Percentiles rank a stretch among this genome's conserved stretches.
Evolutionary conservation across 306 rosid species (phyloP).

Genomic region (Quercus glauca): DNA sequence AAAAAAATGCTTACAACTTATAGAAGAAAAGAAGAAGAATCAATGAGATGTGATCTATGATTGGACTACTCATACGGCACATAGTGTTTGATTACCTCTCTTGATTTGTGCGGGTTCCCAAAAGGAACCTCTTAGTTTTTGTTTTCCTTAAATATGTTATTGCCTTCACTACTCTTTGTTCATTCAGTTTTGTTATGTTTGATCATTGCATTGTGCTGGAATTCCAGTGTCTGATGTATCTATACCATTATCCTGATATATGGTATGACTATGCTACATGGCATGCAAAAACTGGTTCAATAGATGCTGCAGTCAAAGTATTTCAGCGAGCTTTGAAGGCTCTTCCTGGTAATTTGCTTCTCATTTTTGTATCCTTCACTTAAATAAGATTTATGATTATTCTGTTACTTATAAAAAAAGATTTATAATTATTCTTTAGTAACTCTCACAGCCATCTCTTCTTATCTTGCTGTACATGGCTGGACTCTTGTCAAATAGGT

Average conservation of each 20-base stretch:
- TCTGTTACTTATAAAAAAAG: neutral
- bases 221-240: slow-evolving; percentile 91
- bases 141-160: neutral
- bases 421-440: slow-evolving; percentile 13
- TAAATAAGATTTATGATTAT: slow-evolving; percentile 4
- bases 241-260: slow-evolving; percentile 93
- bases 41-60: no score
- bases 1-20: no score
- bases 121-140: neutral
- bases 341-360: slow-evolving; percentile 70
- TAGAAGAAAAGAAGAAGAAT: no score
- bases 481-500: neutral
- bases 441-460: slow-evolving; percentile 2
- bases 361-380: slow-evolving; percentile 18
- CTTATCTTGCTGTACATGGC: neutral
- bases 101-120: neutral
- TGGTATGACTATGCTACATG: slow-evolving; percentile 96
- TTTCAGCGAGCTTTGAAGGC: slow-evolving; percentile 95
- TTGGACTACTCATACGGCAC: neutral
- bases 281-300: slow-evolving; percentile 90
- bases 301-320: slow-evolving; percentile 93
- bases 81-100: neutral
- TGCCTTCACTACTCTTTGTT: slow-evolving; percentile 1
- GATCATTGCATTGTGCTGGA: slow-evolving; percentile 38
- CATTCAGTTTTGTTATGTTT: slow-evolving; percentile 3